A percentile compares a stretch with the other conserved stretches of the same genome.
Evolutionary conservation across 2,329 filamentous ascomycete genomes (phyloP).

Genomic region (Aurifilum marmelostoma): DNA sequence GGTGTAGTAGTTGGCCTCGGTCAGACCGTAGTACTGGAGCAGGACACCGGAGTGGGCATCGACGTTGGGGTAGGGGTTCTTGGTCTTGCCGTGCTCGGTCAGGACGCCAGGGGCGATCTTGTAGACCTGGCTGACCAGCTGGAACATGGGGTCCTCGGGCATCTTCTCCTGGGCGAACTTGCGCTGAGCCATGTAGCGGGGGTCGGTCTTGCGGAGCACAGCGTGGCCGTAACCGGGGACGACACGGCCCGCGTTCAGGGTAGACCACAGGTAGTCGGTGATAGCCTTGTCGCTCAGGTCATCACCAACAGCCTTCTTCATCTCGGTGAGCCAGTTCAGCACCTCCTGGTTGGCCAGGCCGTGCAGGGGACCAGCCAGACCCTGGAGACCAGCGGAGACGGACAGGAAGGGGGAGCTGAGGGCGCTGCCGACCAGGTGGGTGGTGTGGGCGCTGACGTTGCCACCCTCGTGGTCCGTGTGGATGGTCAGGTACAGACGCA

Average conservation of each 20-base stretch:
- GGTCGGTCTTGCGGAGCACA: conserved; percentile 99
- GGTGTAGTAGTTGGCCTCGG: conserved; percentile 99
- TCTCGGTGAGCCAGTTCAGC: conserved; percentile 97
- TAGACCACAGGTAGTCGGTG: conserved; percentile 98
- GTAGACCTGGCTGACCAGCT: conserved; percentile 99
- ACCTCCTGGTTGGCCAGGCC: conserved; percentile 99
- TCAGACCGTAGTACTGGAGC: conserved; percentile 98
- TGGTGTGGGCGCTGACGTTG: conserved; percentile 98
- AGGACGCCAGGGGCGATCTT: conserved; percentile 98
- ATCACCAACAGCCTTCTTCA: conserved; percentile 93
- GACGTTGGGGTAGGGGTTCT: conserved; percentile 99
- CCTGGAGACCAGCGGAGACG: conserved; percentile 93
- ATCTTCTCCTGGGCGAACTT: conserved; percentile 92
- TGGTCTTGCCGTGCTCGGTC: conserved; percentile 99
- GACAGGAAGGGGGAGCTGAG: conserved; percentile 98
- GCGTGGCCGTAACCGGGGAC: conserved; percentile 98
- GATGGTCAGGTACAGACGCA: conserved; percentile 99
- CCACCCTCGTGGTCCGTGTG: conserved; percentile 99
- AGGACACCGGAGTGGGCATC: conserved; percentile 99
- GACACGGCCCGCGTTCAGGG: conserved; percentile 92
- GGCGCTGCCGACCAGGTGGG: conserved; percentile 94
- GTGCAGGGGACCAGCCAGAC: conserved; percentile 97
- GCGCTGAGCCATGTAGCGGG: conserved; percentile 97
- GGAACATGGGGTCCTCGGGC: conserved; percentile 98
- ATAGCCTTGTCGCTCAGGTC: conserved; percentile 96